Conservation (phyloP, 108 stramenopile species). For the Cyclotella cryptica region DNA sequence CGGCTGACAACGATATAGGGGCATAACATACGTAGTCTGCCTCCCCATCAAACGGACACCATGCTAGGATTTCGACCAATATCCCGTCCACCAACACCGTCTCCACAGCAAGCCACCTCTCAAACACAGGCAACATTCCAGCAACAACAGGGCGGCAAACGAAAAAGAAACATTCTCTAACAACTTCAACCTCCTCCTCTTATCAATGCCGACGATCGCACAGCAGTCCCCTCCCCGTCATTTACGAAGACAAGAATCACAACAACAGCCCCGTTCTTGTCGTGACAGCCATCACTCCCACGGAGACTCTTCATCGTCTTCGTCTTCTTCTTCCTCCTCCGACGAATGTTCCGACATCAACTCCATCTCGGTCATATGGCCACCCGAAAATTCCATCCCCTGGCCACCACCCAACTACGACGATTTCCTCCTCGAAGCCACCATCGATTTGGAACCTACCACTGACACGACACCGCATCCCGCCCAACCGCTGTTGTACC, state of each 20-base stretch:
- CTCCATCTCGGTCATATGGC: not conserved
- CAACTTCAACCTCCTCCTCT: too few relatives aligned
- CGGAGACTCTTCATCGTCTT: too few relatives aligned
- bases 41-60: too few relatives aligned
- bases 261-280: not conserved
- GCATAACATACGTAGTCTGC: too few relatives aligned
- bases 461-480: not conserved
- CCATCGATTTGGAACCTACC: too few relatives aligned
- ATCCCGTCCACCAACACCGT: too few relatives aligned
- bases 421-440: not conserved
- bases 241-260: slow-evolving; percentile 5
- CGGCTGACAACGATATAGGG: too few relatives aligned
- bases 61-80: too few relatives aligned
- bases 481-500: not conserved
- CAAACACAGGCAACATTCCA: too few relatives aligned
- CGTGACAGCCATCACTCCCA: not conserved
- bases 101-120: too few relatives aligned
- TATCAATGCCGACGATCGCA: not conserved
- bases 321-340: not conserved
- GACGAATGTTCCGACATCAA: not conserved
- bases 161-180: too few relatives aligned
- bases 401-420: slow-evolving; percentile 15
- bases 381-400: not conserved
- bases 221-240: slow-evolving; percentile 14
- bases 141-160: too few relatives aligned